Evolutionary conservation across 2,329 filamentous ascomycete species (phyloP), one percentile per base, ranked within the genome.

Genomic region (Endothia cerciana): DNA sequence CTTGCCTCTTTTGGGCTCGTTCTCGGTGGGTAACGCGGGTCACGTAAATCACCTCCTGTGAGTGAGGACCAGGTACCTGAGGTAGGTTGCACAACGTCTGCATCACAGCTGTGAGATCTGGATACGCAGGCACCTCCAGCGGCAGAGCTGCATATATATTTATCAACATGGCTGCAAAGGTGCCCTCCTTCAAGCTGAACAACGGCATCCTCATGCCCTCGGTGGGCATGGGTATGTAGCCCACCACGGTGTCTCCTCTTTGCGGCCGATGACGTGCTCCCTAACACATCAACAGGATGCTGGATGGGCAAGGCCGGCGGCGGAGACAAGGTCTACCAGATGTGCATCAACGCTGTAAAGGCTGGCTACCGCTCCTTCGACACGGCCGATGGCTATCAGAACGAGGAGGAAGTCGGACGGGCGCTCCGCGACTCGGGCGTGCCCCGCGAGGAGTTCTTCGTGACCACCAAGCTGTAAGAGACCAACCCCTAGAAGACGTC

Each of bases 341-440:
- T 67, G 65, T 45, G 78, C 61, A 66, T 71, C 63, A 68, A 73
- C 61, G 73, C 75, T 15, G 64, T 77, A 15, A 68, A 73, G 45
- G 60, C 61, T 17, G 75, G 75, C 28, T 76, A 76, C 65, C 75
- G 75, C 11, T 71, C 72, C 49, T 69, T 76, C 60, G 74, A 76
- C 64, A 75, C 73, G 11, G 72, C 73, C 1, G 70, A 73, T 51
- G 36, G 47, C 40, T 76, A 76, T 58, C 69, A 66, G 1, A 71
- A 73, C 43, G 74, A 76, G 62, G 62, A 69, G 25, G 62, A 71
- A 25, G 74, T 76, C 6, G 77, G 77, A 6, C 70, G 70, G 11
- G 77, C 73, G 11, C 72, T 78, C 38, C 72, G 73, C 4, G 73
- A 69, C 28, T 74, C 72, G 13, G 74, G 75, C 7, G 63, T 78